Evolutionary conservation across 257 asterid species (phyloP), one percentile per base, ranked within the genome.

Genomic region (Anisodus acutangulus): DNA sequence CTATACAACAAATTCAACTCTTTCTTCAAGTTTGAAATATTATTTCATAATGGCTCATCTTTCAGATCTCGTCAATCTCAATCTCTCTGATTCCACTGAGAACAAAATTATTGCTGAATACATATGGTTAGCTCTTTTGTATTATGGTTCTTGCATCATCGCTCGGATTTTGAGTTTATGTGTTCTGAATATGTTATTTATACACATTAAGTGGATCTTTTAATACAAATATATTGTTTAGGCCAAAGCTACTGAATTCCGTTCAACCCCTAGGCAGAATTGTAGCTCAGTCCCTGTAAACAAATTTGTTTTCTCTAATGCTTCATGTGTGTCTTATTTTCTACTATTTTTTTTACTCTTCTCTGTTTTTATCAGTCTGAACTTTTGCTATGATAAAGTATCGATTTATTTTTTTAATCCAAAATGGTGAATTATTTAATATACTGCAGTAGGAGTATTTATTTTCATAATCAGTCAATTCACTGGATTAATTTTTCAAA

Each of bases 51-150:
- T 94, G 98, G 79, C 98, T 86, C 85, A 78, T 37, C 93, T 93
- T 10, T 83, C 82, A 49, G 94, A 93, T 90, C 93, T 94, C 87
- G 84, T 90, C 83, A 92, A 91, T 89, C 85, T 94, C 89, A 72
- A 90, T 84, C 90, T 94, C 54, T 84, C 97, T 47, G 95, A 90
- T 4, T 79, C 85, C 55, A 90, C 97, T 37, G 85, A 88, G 1
- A 22, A 22, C 26, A 94, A 94, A 83, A 64, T 78, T 83, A 94
- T 94, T 13, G 97, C 93, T 1, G 98, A 94, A 82, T 94, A 94
- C 45, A 92, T 94, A 70, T 94, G 98, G 97, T 94, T 47, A 71
- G 89, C 83, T 85, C 66, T 68, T 49, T 8, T 49, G 19, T 57
- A 54, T 15, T 11, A 0, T 69, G 12, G 12, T 68, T 68, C 26